A percentile compares a stretch with the other conserved stretches of the same genome.
Conservation (phyloP, 768 basidiomycete species). For the Russula brevipes region DNA sequence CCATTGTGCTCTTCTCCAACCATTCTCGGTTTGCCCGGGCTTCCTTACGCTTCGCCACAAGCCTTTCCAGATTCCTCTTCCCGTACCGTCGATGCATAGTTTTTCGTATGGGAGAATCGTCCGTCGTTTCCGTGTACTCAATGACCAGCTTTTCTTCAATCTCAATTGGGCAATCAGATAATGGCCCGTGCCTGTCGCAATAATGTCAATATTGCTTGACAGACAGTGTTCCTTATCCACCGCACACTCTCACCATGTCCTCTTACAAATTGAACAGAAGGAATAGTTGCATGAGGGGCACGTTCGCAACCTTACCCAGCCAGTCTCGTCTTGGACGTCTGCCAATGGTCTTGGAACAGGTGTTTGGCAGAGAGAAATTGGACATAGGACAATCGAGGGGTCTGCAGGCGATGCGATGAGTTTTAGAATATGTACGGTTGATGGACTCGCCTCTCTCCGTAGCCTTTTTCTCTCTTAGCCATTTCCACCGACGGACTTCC, state of each 20-base stretch:
- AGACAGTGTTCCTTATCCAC: neutral
- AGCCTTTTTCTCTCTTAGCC: conserved; percentile 66
- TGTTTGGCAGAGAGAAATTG: conserved; percentile 74
- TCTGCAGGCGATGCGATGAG: conserved; percentile 40
- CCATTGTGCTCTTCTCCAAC: conserved; percentile 62
- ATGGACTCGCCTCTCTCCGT: conserved; percentile 57
- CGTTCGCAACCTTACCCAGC: conserved; percentile 67
- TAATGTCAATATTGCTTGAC: neutral
- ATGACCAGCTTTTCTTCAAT: conserved; percentile 58
- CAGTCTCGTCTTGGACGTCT: conserved; percentile 48
- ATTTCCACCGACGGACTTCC: conserved; percentile 67
- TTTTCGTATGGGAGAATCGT: conserved; percentile 45
- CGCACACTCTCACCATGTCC: conserved; percentile 58
- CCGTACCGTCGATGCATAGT: conserved; percentile 64
- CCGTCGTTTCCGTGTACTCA: conserved; percentile 58
- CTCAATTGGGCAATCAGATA: conserved; percentile 63
- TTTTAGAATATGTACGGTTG: neutral
- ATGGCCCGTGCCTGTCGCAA: conserved; percentile 69
- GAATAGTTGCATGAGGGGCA: conserved; percentile 69
- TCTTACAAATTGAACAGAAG: conserved; percentile 79
- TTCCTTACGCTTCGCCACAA: conserved; percentile 63
- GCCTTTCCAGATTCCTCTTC: conserved; percentile 48
- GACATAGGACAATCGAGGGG: conserved; percentile 76
- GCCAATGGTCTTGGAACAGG: conserved; percentile 56
- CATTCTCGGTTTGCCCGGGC: conserved; percentile 70